Conservation (phyloP, 352 stramenopile genomes). For the Globisporangium acanthophoron region DNA sequence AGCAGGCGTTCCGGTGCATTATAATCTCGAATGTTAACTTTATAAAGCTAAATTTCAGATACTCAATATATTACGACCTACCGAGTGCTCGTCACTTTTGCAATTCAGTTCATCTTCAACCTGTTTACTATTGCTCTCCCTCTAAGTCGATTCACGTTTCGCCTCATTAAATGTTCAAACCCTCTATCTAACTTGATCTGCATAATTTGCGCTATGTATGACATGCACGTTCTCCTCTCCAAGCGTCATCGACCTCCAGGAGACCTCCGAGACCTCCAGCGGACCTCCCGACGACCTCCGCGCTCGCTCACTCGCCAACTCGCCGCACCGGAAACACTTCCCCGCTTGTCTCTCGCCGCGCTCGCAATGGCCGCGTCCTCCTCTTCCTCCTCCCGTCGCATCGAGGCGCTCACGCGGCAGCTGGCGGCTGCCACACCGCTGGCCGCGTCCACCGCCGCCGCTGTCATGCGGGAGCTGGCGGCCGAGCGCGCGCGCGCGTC, state of each 20-base stretch:
- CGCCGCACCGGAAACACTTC: not conserved
- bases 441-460: constrained; percentile 35
- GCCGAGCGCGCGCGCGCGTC: constrained; percentile 38
- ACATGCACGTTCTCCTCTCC: not conserved
- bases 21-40: no score
- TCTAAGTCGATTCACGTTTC: not conserved
- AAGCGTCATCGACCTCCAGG: not conserved
- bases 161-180: not conserved
- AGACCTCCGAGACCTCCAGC: not conserved
- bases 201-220: not conserved
- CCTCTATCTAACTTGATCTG: not conserved
- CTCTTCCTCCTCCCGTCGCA: constrained; percentile 27
- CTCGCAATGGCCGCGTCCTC: constrained; percentile 21
- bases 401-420: constrained; percentile 48
- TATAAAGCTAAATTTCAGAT: no score
- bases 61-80: not conserved
- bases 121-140: not conserved
- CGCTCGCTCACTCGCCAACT: not conserved
- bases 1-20: no score
- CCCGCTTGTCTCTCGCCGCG: not conserved
- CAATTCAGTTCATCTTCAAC: not conserved
- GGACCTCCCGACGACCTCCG: not conserved
- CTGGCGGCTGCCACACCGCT: constrained; percentile 14
- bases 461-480: constrained; percentile 40
- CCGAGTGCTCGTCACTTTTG: not conserved